Evolutionary conservation across 805 yeast genomes (phyloP), one percentile per base, ranked within the genome.

Genomic region (Diddensiella santjacobensis): DNA sequence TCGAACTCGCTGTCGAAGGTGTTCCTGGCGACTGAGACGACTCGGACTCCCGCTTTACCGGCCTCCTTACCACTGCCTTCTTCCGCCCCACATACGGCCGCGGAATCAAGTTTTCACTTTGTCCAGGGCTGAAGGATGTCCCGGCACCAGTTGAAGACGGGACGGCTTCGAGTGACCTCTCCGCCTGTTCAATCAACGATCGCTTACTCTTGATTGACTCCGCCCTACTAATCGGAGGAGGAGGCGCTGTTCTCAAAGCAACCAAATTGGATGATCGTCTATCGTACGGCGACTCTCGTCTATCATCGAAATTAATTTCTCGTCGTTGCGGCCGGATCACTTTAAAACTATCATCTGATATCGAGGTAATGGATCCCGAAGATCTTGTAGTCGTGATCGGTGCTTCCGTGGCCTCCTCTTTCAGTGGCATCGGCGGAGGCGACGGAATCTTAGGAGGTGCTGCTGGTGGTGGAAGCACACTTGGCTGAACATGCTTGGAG

Each of bases 301-400:
- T 72, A 56, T 84, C 80, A 58, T 87, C 93, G 60, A 87, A 87
- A 63, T 89, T 89, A 51, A 87, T 87, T 58, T 85, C 95, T 24
- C 58, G 53, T 29, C 76, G 71, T 20, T 79, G 77, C 6, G 74
- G 75, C 26, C 90, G 68, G 5, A 87, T 74, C 0, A 87, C 82
- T 50, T 83, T 73, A 61, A 87, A 87, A 0, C 87, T 70, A 37
- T 76, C 70, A 59, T 60, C 24, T 54, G 38, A 8, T 8, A 13
- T 15, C 38, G 38, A n/a, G 18, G 18, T 6, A 8, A 17, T 35
- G 8, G 38, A 17, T 3, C 35, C 22, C 3, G 31, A 23, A 8
- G 10, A 6, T 10, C 31, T 18, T 5, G 11, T 20, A 39, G 42
- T 39, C 11, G 42, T 20, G 26, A 20, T n/a, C 8, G 22, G 30